Conservation (phyloP, 768 basidiomycete species). For the Gloeostereum incarnatum region DNA sequence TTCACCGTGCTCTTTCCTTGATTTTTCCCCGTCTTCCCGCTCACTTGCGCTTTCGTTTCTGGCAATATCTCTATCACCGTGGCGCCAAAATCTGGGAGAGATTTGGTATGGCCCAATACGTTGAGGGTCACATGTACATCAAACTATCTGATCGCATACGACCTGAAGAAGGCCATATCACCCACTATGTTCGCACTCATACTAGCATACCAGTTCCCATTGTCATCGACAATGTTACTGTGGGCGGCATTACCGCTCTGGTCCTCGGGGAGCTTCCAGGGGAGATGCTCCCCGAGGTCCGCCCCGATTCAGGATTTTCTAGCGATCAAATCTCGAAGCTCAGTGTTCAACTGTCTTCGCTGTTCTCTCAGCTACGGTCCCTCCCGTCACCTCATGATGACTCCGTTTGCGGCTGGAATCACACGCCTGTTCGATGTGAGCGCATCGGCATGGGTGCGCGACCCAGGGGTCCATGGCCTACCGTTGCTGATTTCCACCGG, state of each 20-base stretch:
- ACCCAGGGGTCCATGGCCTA: conserved; percentile 7
- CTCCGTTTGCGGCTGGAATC: no score
- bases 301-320: conserved; percentile 1
- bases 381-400: conserved; percentile 4
- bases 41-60: conserved; percentile 2
- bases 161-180: conserved; percentile 6
- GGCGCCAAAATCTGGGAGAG: conserved; percentile 2
- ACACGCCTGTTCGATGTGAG: no score
- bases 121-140: conserved; percentile 9
- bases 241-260: conserved; percentile 5
- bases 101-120: conserved; percentile 4
- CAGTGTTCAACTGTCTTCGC: conserved; percentile 6
- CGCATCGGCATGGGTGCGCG: no score
- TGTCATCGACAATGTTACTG: conserved; percentile 9
- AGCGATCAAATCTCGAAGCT: conserved; percentile 1
- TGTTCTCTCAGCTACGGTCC: conserved; percentile 7
- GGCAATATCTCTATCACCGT: conserved; percentile 2
- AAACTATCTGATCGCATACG: conserved; percentile 6
- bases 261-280: conserved; percentile 10
- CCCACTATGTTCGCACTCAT: conserved; percentile 5
- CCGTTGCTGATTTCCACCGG: conserved; percentile 7
- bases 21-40: conserved; percentile 2
- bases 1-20: conserved; percentile 4
- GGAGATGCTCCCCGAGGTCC: conserved; percentile 4
- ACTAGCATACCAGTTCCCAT: conserved; percentile 9